Percentiles rank a stretch among this genome's conserved stretches.
Evolutionary conservation across 2,329 filamentous ascomycete species (phyloP).

Genomic region (Arthroderma sp.): DNA sequence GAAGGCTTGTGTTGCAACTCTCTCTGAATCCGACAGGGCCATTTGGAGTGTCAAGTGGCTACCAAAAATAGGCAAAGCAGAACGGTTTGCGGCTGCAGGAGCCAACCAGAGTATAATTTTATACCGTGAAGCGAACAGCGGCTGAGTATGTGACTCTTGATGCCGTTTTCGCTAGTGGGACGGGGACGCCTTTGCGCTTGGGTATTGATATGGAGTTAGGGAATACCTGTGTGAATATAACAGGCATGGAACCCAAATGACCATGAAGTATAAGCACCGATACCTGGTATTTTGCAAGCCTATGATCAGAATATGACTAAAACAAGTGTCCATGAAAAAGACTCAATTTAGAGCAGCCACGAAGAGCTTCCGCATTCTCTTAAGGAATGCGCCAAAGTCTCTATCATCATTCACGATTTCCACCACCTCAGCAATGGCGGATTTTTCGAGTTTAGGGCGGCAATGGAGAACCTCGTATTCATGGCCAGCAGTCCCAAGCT

Average conservation of each 20-base stretch:
- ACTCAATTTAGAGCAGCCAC: constrained; percentile 41
- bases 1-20: constrained; percentile 75
- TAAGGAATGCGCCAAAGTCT: constrained; percentile 49
- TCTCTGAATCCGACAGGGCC: constrained; percentile 76
- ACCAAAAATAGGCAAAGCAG: constrained; percentile 49
- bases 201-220: not conserved
- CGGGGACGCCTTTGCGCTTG: too few relatives aligned
- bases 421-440: constrained; percentile 43
- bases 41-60: constrained; percentile 80
- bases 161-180: not conserved
- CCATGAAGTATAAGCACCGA: not conserved
- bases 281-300: not conserved
- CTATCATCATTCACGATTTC: constrained; percentile 48
- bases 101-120: constrained; percentile 65
- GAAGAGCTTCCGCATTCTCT: constrained; percentile 51
- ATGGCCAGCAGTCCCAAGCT: constrained; percentile 65
- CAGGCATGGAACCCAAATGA: not conserved
- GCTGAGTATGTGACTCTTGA: constrained; percentile 25
- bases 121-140: constrained; percentile 71
- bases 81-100: constrained; percentile 70
- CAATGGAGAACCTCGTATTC: constrained; percentile 78
- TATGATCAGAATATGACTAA: not conserved
- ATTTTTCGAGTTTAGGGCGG: constrained; percentile 52
- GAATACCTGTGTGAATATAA: not conserved
- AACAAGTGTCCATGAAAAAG: not conserved